Evolutionary conservation across 768 basidiomycete species (phyloP), one percentile per base, ranked within the genome.

Genomic region (Lactarius indigo): DNA sequence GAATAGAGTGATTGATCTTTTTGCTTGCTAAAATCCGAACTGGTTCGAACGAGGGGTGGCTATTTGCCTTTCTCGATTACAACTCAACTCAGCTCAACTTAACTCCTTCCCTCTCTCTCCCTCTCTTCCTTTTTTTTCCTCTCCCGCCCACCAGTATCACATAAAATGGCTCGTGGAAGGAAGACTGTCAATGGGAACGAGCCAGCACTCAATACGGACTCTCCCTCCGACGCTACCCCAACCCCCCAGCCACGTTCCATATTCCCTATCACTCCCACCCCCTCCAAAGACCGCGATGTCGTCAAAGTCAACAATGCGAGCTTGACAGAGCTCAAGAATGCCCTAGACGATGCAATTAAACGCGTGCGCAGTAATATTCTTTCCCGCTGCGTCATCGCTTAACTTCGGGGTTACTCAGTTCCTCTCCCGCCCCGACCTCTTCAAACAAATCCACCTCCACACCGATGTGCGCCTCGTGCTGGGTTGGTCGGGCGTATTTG

Each of bases 391-490:
- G 41, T 31, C 15, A 17, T 54, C 39, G 17, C 35, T 52, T 26
- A 39, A 47, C 57, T 42, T 23, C 9, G 44, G 64, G 35, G 7
- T 18, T n/a, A 15, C 64, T n/a, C 75, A 96, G 93, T 91, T 88
- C 75, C 81, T 96, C 52, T 85, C 90, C 61, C 83, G 89, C 63
- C 90, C 91, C 10, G 87, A 89, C 62, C 77, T 93, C 44, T 98
- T 95, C 81, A 91, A 90, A 66, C 91, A 91, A 74, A 93, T 87
- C 42, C 84, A 96, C 76, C 80, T 85, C 52, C 94, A 98, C 72
- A 94, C 92, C 1, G 95, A 97, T 73, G 87, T 97, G 13, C 87
- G 92, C 58, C 84, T 98, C 52, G 87, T 79, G 0, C 82, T 98
- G 15, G 96, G 96, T 33, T 98, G 94, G 91, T 79, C 88, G 18